Conservation (phyloP, 352 stramenopile species). For the Phytophthora tentaculata region DNA sequence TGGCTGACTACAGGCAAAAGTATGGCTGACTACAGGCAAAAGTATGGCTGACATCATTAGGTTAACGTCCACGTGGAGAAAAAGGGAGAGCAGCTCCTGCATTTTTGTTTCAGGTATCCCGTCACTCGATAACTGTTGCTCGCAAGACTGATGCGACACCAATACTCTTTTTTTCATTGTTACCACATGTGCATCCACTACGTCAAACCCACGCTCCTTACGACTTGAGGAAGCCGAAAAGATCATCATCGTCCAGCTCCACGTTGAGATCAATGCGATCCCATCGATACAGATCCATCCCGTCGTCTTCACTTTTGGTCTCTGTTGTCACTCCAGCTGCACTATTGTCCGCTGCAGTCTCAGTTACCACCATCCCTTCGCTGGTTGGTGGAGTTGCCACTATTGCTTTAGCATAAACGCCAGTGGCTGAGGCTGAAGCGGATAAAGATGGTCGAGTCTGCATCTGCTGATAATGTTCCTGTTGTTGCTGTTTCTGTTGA, state of each 20-base stretch:
- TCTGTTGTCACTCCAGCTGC: conserved; percentile 22
- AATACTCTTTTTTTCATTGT: conserved; percentile 35
- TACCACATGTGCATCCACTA: conserved; percentile 38
- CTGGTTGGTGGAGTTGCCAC: background rate
- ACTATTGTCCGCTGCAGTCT: conserved; percentile 17
- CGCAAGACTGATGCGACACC: conserved; percentile 17
- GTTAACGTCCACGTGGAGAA: background rate
- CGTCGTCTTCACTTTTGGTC: conserved; percentile 52
- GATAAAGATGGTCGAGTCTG: conserved; percentile 28
- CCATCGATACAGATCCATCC: conserved; percentile 79
- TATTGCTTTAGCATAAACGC: conserved; percentile 13
- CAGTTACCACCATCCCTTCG: conserved; percentile 13
- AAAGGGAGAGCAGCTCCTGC: conserved; percentile 5
- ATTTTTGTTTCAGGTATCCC: conserved; percentile 7
- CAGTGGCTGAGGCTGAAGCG: conserved; percentile 22
- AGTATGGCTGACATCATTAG: background rate
- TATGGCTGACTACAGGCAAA: too few species aligned
- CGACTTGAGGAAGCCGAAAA: conserved; percentile 88
- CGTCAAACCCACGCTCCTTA: conserved; percentile 34
- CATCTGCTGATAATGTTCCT: conserved; percentile 32
- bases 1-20: too few species aligned
- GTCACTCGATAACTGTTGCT: conserved; percentile 20
- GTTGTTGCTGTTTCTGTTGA: conserved; percentile 18
- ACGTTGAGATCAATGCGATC: conserved; percentile 86
- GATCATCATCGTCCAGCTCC: conserved; percentile 83